A percentile compares a stretch with the other conserved stretches of the same genome.
Evolutionary conservation across 2,329 filamentous ascomycete genomes (phyloP).

Genomic region (Exophiala bonariae): DNA sequence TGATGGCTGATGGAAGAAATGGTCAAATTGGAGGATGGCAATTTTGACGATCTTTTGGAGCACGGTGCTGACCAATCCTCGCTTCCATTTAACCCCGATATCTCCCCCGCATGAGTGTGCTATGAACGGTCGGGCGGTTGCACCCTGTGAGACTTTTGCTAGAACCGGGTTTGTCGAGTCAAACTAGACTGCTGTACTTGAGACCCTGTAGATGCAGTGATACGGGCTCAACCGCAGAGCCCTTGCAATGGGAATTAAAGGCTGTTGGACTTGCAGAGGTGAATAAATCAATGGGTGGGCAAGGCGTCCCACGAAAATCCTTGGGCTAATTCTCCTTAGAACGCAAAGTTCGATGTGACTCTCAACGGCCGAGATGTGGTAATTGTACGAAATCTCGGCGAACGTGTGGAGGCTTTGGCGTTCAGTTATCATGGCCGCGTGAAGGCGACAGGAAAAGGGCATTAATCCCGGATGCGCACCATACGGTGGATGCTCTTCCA

Average conservation of each 20-base stretch:
- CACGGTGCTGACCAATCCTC: too few relatives aligned
- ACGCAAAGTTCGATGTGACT: constrained; percentile 24
- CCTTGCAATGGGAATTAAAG: constrained; percentile 17
- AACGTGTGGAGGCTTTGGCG: constrained; percentile 22
- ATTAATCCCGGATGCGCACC: constrained; percentile 8
- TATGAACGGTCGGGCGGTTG: too few relatives aligned
- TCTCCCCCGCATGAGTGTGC: too few relatives aligned
- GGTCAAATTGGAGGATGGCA: too few relatives aligned
- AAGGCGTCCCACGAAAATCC: background rate
- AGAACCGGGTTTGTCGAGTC: too few relatives aligned
- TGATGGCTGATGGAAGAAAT: too few relatives aligned
- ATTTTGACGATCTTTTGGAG: too few relatives aligned
- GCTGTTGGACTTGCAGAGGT: constrained; percentile 22
- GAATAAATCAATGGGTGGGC: constrained; percentile 5
- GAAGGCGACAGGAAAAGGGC: constrained; percentile 20
- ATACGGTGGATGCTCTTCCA: constrained; percentile 4
- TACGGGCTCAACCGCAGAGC: constrained; percentile 1
- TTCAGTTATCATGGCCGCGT: constrained; percentile 24
- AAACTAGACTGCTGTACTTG: too few relatives aligned
- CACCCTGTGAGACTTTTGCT: too few relatives aligned
- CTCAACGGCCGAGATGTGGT: constrained; percentile 17
- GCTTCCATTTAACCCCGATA: too few relatives aligned
- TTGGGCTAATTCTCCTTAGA: constrained; percentile 15
- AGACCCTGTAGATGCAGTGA: too few relatives aligned
- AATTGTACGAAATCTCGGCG: constrained; percentile 23